phyloP scores from a whole-genome alignment of 306 rosid genomes.

The Prunus davidiana region DNA sequence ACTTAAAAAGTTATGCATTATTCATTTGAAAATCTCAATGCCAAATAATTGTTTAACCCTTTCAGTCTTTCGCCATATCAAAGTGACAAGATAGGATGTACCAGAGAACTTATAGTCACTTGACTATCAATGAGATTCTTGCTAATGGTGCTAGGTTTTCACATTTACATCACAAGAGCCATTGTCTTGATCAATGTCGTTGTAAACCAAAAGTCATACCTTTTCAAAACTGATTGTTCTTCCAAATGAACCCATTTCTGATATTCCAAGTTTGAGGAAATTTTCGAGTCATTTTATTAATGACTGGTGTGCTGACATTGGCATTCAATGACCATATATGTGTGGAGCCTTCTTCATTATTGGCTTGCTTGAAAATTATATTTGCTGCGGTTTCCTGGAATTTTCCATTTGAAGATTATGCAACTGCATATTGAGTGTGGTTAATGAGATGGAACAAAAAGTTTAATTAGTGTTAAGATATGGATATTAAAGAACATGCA shows the following conservation, averaged over 20 bases:
- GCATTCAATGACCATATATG: not conserved
- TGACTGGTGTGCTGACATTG: not conserved
- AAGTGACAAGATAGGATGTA: not conserved
- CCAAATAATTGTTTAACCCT: not conserved
- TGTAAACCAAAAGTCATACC: not conserved
- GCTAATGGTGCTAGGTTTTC: not conserved
- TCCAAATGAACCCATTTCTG: not conserved
- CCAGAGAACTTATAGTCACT: not conserved
- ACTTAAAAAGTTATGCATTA: not conserved
- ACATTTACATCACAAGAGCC: not conserved
- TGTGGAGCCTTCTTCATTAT: not conserved
- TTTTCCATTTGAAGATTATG: not conserved
- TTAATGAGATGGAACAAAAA: not conserved
- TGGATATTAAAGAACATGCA: constrained; percentile 2
- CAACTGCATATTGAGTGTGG: not conserved
- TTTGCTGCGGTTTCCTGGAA: not conserved
- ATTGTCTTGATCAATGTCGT: not conserved
- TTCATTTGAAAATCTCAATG: not conserved
- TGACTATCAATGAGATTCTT: not conserved
- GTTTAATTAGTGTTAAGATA: not conserved
- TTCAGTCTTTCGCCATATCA: not conserved
- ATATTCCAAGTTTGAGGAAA: not conserved
- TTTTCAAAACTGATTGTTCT: not conserved
- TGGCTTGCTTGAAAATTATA: not conserved
- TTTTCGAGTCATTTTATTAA: not conserved